These are phyloP conservation scores for Brassica cretica DNA, from an alignment of 345 rosid species.

Conservation along the genomic window DNA sequence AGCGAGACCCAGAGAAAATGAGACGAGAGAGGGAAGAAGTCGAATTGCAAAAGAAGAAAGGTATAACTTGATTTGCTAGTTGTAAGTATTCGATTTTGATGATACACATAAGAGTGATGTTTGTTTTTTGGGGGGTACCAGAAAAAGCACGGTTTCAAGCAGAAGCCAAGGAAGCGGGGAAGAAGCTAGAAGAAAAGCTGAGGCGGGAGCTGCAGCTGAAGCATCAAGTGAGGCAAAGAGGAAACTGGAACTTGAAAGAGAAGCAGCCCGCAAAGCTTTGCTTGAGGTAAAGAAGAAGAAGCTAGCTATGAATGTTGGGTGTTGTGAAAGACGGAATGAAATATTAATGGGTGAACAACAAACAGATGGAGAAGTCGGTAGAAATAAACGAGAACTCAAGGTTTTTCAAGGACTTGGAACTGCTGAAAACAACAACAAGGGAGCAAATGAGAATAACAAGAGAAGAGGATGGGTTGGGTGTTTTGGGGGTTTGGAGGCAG, in stretches of 20 bases:
- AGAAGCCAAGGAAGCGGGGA: constrained; percentile 86
- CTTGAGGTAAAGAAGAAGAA: constrained; percentile 49
- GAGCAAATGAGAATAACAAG: constrained; percentile 41
- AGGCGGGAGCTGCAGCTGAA: constrained; percentile 56
- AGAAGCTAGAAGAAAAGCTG: constrained; percentile 74
- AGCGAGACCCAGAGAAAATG: constrained; percentile 69
- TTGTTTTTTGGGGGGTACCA: constrained; percentile 19
- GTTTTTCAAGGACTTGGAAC: constrained; percentile 75
- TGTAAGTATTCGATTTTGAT: neutral
- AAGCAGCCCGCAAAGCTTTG: constrained; percentile 84
- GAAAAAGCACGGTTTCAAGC: constrained; percentile 82
- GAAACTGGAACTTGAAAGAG: constrained; percentile 76
- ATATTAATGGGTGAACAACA: constrained; percentile 10
- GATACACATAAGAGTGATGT: neutral
- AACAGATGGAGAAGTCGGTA: constrained; percentile 91
- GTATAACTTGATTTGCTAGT: constrained; percentile 37
- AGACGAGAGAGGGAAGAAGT: constrained; percentile 71
- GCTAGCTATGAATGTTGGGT: neutral
- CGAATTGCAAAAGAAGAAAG: constrained; percentile 75
- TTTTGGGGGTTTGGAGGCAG: constrained; percentile 61
- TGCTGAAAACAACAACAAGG: constrained; percentile 53
- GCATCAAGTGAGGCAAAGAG: constrained; percentile 53
- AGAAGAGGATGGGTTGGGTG: constrained; percentile 64
- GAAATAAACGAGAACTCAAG: constrained; percentile 70
- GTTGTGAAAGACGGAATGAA: neutral